Base-by-base conservation (phyloP, 2,329 filamentous ascomycete genomes). In the Venturia pyrina region DNA sequence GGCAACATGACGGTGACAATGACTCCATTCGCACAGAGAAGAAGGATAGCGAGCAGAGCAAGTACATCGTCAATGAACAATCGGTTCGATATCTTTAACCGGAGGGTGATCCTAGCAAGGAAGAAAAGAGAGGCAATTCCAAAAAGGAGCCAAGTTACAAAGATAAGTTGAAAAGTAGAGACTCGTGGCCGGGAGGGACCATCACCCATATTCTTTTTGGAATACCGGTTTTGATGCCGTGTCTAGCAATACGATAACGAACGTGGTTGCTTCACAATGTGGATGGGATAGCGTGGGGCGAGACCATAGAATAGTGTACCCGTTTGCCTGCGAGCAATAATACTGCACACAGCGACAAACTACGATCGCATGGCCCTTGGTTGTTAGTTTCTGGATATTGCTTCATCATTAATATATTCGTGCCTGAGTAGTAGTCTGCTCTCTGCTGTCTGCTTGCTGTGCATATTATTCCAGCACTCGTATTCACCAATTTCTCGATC, bases 41-140 rank as follows among this genome's bases (percentile, higher is more conserved):
- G 41, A 10, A 53, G 11, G 17, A 66, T 50, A 8, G 63, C 66
- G 50, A 69, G 32, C 17, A 64, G 4, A 1, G 68, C 68, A 21
- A 67, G 66, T 13, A 40, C 60, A 59, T 68, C 68, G 56, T 68
- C 67, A 19, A 68, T 17, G 24, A 64, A 66, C 15, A 69, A 21
- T 15, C 60, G 41, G 6, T 65, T 59, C 34, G 62, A 64, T 28
- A 60, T 46, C 24, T 66, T 57, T 17, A 68, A 6, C 21, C 65
- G 40, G 50, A 67, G 65, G 5, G 28, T 32, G 17, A 67, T 17
- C n/a, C 68, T 59, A 2, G 53, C 50, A 34, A 66, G 17, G 46
- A 66, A 64, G 61, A 66, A 68, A 24, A 67, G n/a, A 8, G 50
- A n/a, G 34, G 65, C 43, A 40, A 64, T 24, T 21, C 24, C 41